Evolutionary conservation across 2,329 filamentous ascomycete genomes (phyloP).

Genomic region (Dothidotthia symphoricarpi): DNA sequence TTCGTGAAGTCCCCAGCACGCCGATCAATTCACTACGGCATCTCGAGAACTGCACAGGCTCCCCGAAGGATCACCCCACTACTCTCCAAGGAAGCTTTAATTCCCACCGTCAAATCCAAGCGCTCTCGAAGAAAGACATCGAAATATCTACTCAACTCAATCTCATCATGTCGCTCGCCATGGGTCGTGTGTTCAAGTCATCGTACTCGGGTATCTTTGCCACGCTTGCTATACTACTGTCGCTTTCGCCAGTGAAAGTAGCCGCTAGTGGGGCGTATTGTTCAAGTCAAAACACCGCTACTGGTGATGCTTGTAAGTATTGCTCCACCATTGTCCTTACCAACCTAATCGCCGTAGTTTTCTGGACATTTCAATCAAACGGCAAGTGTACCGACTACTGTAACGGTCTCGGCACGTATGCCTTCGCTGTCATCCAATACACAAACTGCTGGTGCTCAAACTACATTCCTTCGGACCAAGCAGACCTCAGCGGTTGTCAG

Average conservation of each 20-base stretch:
- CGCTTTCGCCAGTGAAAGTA: constrained; percentile 10
- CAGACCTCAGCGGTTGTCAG: constrained; percentile 52
- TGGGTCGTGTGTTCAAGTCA: constrained; percentile 13
- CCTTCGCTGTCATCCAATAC: constrained; percentile 67
- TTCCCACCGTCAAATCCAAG: constrained; percentile 5
- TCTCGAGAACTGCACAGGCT: background rate
- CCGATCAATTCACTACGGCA: constrained; percentile 10
- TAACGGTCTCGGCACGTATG: constrained; percentile 48
- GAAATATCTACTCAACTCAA: background rate
- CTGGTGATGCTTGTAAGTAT: constrained; percentile 37
- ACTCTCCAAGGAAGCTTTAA: background rate
- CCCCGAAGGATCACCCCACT: constrained; percentile 3
- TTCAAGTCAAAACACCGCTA: constrained; percentile 46
- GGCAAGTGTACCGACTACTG: constrained; percentile 66
- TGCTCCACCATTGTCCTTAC: background rate
- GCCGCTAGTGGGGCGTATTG: constrained; percentile 42
- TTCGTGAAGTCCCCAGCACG: constrained; percentile 7
- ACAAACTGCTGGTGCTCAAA: constrained; percentile 74
- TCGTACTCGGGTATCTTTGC: constrained; percentile 18
- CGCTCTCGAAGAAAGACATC: too few species aligned
- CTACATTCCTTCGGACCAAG: constrained; percentile 55
- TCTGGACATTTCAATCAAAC: constrained; percentile 59
- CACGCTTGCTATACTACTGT: constrained; percentile 17
- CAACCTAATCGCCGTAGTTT: constrained; percentile 15
- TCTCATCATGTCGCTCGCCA: constrained; percentile 8